These are phyloP conservation scores for Linnemannia exigua DNA, from an alignment of 192 early-diverging fungal genomes.

Conservation along the genomic window DNA sequence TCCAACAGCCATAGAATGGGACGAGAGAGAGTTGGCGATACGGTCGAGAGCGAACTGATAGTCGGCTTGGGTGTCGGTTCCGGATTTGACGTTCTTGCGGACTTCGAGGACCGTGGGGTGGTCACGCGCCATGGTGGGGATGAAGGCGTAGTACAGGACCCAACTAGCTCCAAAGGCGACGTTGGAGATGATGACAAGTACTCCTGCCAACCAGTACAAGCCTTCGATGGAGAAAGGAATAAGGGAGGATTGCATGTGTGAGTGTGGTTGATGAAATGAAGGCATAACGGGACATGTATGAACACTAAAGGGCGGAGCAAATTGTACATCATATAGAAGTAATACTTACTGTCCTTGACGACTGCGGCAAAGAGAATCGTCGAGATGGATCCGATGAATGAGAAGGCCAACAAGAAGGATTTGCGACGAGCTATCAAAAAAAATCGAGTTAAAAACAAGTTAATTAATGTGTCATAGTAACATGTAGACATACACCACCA, in stretches of 20 bases:
- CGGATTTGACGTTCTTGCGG: conserved; percentile 6
- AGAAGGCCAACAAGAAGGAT: conserved; percentile 56
- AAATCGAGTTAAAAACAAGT: conserved; percentile 15
- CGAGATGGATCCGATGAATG: conserved; percentile 57
- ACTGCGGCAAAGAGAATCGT: conserved; percentile 54
- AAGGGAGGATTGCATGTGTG: background rate
- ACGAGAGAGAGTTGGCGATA: conserved; percentile 58
- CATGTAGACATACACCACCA: too few species aligned
- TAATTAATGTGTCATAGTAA: too few species aligned
- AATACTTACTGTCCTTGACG: conserved; percentile 28
- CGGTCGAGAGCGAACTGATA: conserved; percentile 34
- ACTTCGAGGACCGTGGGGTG: conserved; percentile 53
- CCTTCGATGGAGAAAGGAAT: background rate
- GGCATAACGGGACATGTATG: background rate
- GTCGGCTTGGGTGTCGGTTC: conserved; percentile 32
- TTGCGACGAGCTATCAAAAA: conserved; percentile 53
- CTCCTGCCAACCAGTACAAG: conserved; percentile 59
- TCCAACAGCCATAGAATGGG: conserved; percentile 55
- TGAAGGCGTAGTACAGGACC: conserved; percentile 69
- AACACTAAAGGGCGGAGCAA: background rate
- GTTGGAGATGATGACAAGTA: conserved; percentile 57
- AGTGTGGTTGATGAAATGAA: background rate
- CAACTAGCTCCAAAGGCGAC: conserved; percentile 62
- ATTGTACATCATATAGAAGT: background rate
- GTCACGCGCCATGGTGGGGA: conserved; percentile 61